Conservation (phyloP, 768 basidiomycete genomes). For the Phlegmacium glaucopus region DNA sequence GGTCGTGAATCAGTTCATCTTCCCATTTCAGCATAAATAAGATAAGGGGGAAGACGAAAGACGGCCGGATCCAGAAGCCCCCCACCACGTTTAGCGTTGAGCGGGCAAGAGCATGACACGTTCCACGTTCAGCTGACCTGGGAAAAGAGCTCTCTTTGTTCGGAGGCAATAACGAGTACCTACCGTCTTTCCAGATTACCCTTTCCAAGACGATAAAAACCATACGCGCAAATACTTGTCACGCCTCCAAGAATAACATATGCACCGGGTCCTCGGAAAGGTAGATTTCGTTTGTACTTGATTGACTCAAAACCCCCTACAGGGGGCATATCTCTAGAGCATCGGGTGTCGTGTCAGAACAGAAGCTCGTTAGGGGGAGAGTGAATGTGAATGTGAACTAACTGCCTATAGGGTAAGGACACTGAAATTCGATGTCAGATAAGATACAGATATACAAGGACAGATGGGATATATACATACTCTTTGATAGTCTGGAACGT, state of each 20-base stretch:
- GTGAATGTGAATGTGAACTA: conserved; percentile 31
- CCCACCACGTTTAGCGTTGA: conserved; percentile 67
- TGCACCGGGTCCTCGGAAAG: conserved; percentile 83
- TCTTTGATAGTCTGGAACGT: conserved; percentile 1
- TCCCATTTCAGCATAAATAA: conserved; percentile 37
- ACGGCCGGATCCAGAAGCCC: conserved; percentile 59
- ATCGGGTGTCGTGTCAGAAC: conserved; percentile 10
- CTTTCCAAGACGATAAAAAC: conserved; percentile 88
- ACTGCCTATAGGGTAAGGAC: conserved; percentile 65
- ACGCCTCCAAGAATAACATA: conserved; percentile 84
- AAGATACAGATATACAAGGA: not conserved
- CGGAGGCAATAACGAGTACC: conserved; percentile 28
- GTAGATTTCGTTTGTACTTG: conserved; percentile 95
- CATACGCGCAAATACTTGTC: conserved; percentile 80
- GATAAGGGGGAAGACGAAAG: conserved; percentile 37
- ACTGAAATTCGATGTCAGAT: conserved; percentile 32
- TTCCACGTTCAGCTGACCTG: conserved; percentile 63
- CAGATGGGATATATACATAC: conserved; percentile 5
- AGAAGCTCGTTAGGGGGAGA: conserved; percentile 1
- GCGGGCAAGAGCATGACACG: conserved; percentile 60
- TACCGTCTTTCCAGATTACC: conserved; percentile 94
- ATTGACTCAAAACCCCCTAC: conserved; percentile 88
- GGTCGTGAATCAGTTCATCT: conserved; percentile 37
- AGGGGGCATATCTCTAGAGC: conserved; percentile 89
- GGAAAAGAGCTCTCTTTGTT: conserved; percentile 1